These are phyloP conservation scores for Senna siamea DNA, from an alignment of 306 rosid genomes.

Conservation along the genomic window DNA sequence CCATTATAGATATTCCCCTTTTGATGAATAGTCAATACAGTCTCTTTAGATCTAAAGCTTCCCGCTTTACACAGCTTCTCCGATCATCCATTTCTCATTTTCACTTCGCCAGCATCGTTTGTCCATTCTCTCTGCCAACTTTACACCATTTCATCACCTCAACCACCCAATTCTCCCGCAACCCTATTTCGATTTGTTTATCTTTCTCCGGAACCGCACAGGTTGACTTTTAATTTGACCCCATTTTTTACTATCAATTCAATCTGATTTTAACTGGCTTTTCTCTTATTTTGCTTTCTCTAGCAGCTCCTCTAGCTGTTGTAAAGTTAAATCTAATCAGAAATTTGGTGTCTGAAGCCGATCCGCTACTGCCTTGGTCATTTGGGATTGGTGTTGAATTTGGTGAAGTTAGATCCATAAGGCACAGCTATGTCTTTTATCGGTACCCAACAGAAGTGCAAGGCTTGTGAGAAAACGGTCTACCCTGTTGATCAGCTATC, in stretches of 20 bases:
- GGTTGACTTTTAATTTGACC: conserved; percentile 25
- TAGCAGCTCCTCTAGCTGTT: conserved; percentile 30
- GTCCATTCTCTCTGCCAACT: conserved; percentile 25
- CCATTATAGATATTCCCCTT: neutral
- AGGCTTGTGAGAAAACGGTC: conserved; percentile 93
- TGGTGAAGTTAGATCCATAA: conserved; percentile 63
- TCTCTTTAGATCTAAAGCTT: conserved; percentile 13
- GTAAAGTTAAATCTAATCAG: conserved; percentile 20
- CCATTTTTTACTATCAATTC: conserved; percentile 16
- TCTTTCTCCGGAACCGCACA: conserved; percentile 30
- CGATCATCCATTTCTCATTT: conserved; percentile 56
- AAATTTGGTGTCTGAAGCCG: conserved; percentile 29
- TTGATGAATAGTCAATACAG: neutral
- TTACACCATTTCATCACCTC: conserved; percentile 22
- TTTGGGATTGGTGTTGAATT: conserved; percentile 38
- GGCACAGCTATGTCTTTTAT: conserved; percentile 69
- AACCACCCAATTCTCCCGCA: conserved; percentile 31
- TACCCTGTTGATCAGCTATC: conserved; percentile 93
- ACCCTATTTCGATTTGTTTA: neutral
- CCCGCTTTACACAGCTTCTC: conserved; percentile 25
- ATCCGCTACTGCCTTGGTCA: conserved; percentile 34
- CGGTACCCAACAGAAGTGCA: conserved; percentile 93
- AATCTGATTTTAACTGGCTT: conserved; percentile 4
- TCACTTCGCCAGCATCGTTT: conserved; percentile 43
- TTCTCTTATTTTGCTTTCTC: neutral